Evolutionary conservation across 1,139 yeast species (phyloP), one percentile per base, ranked within the genome.

Genomic region (Nadsonia commutata): DNA sequence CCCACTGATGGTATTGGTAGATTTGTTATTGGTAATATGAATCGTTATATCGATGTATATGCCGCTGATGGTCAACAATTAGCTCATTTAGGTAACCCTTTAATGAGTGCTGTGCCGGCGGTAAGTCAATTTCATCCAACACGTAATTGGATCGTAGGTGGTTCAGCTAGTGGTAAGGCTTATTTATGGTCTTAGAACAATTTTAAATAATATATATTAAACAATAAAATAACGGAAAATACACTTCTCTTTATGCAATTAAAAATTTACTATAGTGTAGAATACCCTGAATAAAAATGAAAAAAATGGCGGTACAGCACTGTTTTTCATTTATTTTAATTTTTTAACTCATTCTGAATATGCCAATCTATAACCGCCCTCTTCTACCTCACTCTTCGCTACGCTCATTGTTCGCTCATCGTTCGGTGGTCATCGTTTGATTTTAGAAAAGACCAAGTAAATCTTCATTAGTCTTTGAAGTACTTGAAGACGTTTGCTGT

Each of bases 11-110:
- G 80, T 2, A 68, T 75, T 27, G 83, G 85, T 50, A 86, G 88
- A 52, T 85, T 88, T 59, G 83, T 80, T 19, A 86, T 90, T 55
- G 97, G 85, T 19, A 88, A 88, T 57, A 90, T 90, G 97, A 83
- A 80, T 52, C 70, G 94, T 49, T 84, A 77, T 42, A 70, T 86
- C 44, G 97, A 90, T 59, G 68, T 90, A 6, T 90, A 80, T 55
- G 78, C 78, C 40, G 76, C 81, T 49, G 65, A 73, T 37, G 97
- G 97, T 1, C 70, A 71, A 40, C 86, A 80, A 48, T 57, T 88
- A 20, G 94, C 88, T 1, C 94, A 84, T 57, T 61, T 83, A 33
- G 68, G 74, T 2, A 78, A 74, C 41, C 70, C 64, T 37, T 53
- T 66, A 38, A 74, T 82, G 61, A 83, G 94, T 0, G 86, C 94